Evolutionary conservation across 306 rosid species (phyloP).

Genomic region (Vigna trinervia): DNA sequence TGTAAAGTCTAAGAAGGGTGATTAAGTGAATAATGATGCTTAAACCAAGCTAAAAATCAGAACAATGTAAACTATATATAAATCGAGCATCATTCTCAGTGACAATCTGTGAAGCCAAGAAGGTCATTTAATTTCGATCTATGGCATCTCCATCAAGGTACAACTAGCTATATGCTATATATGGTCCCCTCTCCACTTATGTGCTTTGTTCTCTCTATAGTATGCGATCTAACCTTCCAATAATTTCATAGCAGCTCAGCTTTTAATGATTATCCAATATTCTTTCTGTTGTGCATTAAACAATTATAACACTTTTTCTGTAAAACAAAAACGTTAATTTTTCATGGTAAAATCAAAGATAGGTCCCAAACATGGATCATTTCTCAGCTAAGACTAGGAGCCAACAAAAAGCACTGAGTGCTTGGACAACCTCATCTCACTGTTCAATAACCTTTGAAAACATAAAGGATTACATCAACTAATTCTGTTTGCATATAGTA

Average conservation of each 20-base stretch:
- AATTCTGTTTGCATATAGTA: conserved; percentile 10
- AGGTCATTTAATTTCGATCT: background rate
- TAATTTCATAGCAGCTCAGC: background rate
- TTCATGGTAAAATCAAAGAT: conserved; percentile 20
- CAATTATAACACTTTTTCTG: conserved; percentile 8
- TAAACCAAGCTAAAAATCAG: background rate
- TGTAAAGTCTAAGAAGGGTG: background rate
- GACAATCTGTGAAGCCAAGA: background rate
- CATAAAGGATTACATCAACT: conserved; percentile 29
- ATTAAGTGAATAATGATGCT: conserved; percentile 6
- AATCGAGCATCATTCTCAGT: background rate
- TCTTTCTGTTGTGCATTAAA: background rate
- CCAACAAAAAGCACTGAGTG: background rate
- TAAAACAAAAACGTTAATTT: background rate
- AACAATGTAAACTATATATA: background rate
- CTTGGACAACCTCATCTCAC: conserved; percentile 22
- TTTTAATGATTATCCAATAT: conserved; percentile 13
- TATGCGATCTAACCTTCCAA: background rate
- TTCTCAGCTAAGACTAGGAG: background rate
- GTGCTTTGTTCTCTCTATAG: background rate
- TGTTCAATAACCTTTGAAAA: conserved; percentile 26
- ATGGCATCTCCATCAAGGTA: conserved; percentile 27
- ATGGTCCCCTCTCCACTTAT: conserved; percentile 21
- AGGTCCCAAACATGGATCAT: background rate
- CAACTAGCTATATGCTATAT: conserved; percentile 5